Evolutionary conservation across 139 green algal genomes (phyloP).

Genomic region (Chlamydomonas sphaeroides): DNA sequence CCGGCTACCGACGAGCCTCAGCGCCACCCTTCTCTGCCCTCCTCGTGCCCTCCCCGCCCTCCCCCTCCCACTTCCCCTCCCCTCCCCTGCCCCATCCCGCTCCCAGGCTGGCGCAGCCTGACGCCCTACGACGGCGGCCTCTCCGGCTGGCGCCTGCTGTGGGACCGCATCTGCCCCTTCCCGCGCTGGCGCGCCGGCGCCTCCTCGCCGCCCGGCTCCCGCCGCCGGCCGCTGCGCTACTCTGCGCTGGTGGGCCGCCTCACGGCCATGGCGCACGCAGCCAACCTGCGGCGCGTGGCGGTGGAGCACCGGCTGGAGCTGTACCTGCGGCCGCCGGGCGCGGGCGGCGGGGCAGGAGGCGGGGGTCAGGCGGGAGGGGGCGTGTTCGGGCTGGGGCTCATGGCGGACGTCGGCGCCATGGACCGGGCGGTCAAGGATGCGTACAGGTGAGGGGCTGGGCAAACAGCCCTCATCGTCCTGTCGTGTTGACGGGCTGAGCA

Average conservation of each 20-base stretch:
- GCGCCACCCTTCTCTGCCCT: too few species aligned
- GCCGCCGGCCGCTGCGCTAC: conserved; percentile 47
- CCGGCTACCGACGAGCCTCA: too few species aligned
- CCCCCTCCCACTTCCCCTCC: too few species aligned
- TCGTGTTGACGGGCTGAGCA: background rate
- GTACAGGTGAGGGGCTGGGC: conserved; percentile 60
- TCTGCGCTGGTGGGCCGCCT: conserved; percentile 70
- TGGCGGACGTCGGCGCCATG: conserved; percentile 80
- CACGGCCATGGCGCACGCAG: conserved; percentile 75
- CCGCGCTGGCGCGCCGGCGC: background rate
- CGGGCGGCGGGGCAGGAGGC: too few species aligned
- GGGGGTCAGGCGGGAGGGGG: conserved; percentile 3
- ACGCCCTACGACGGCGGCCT: conserved; percentile 76
- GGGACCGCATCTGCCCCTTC: conserved; percentile 78
- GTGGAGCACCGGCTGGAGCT: conserved; percentile 79
- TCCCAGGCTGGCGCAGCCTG: conserved; percentile 69
- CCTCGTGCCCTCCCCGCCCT: too few species aligned
- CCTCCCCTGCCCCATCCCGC: too few species aligned
- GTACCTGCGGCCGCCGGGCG: conserved; percentile 80
- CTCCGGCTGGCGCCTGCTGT: conserved; percentile 80
- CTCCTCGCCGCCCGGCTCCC: background rate
- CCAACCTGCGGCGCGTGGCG: conserved; percentile 66
- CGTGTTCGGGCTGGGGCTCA: too few species aligned
- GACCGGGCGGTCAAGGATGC: conserved; percentile 75
- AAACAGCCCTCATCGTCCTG: too few species aligned